Conservation (phyloP, 192 early-diverging fungal genomes). For the Backusella mclennaniae region DNA sequence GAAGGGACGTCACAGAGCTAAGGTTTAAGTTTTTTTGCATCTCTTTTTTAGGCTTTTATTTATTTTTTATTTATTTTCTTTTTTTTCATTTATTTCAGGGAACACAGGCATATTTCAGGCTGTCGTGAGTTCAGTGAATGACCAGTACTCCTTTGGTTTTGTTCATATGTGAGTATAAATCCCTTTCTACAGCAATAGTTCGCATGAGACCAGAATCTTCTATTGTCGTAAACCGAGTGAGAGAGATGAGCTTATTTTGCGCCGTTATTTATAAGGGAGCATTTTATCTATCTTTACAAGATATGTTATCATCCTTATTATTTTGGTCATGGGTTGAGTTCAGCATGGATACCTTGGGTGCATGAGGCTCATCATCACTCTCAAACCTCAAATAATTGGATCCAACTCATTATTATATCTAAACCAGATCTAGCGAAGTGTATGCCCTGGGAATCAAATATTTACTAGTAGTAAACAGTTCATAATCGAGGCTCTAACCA, state of each 20-base stretch:
- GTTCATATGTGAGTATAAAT: neutral
- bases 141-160: constrained; percentile 3
- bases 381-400: neutral
- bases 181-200: neutral
- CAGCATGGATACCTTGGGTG: neutral
- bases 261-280: neutral
- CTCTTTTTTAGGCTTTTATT: neutral
- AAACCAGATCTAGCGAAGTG: neutral
- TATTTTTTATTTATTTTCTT: neutral
- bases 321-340: neutral
- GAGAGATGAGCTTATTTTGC: neutral
- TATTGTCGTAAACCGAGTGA: neutral
- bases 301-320: neutral
- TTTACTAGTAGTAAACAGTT: neutral
- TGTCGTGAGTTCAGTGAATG: constrained; percentile 6
- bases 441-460: neutral
- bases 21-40: neutral
- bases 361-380: neutral
- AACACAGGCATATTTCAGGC: neutral
- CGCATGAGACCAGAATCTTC: neutral
- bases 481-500: neutral
- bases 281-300: neutral
- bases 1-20: constrained; percentile 1
- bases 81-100: neutral
- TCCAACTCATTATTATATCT: neutral